Evolutionary conservation across 164 flowering plant genomes (phyloP).

Genomic region (Vitis riparia): DNA sequence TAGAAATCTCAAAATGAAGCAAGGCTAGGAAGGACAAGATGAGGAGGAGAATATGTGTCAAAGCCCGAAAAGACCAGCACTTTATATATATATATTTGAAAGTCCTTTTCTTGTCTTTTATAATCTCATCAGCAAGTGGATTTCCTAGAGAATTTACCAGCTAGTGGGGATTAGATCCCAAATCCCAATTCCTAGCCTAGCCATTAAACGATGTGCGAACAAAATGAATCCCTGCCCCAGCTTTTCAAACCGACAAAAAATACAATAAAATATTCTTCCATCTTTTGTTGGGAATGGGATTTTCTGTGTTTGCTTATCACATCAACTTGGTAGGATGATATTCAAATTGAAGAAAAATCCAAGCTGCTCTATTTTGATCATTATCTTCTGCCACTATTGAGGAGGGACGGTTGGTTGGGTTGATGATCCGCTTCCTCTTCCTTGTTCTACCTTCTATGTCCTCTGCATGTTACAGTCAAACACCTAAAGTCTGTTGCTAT

Average conservation of each 20-base stretch:
- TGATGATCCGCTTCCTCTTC: too few relatives aligned
- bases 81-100: conserved; percentile 7
- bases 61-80: conserved; percentile 2
- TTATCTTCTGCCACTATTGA: too few relatives aligned
- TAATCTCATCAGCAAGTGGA: conserved; percentile 28
- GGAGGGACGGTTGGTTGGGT: too few relatives aligned
- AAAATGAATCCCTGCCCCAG: not conserved
- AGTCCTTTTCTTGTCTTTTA: conserved; percentile 22
- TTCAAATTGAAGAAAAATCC: not conserved
- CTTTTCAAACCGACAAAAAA: conserved; percentile 6
- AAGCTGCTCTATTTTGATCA: not conserved
- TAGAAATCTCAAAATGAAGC: conserved; percentile 24
- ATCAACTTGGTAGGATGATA: not conserved
- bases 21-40: conserved; percentile 12
- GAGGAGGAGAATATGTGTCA: conserved; percentile 30
- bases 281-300: conserved; percentile 7
- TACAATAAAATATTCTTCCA: conserved; percentile 6
- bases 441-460: not conserved
- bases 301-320: not conserved
- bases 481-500: not conserved
- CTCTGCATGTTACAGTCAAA: not conserved
- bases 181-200: conserved; percentile 12
- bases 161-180: conserved; percentile 36
- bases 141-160: conserved; percentile 15
- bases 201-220: conserved; percentile 13